Percentiles rank a stretch among this genome's conserved stretches.
phyloP scores from a whole-genome alignment of 169 alveolate species.

The Ichthyophthirius multifiliis region DNA sequence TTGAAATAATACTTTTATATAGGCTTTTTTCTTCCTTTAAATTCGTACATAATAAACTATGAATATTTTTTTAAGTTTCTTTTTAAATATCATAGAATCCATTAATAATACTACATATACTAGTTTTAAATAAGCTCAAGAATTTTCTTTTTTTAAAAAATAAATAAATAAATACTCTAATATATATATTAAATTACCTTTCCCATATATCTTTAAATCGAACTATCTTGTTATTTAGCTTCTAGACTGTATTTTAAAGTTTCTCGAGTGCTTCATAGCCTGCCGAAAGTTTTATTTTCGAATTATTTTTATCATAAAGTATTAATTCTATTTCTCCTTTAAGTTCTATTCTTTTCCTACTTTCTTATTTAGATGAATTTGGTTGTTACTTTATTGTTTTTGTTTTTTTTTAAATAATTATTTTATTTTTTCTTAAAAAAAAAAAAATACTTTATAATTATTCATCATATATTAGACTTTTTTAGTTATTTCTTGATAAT shows the following conservation, averaged over 20 bases:
- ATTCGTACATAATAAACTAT: background rate
- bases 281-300: background rate
- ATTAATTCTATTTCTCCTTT: background rate
- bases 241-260: background rate
- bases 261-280: background rate
- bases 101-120: background rate
- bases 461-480: background rate
- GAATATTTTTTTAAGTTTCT: background rate
- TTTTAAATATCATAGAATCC: background rate
- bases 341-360: conserved; percentile 3
- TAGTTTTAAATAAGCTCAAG: background rate
- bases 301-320: conserved; percentile 7
- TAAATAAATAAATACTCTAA: background rate
- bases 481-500: background rate
- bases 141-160: background rate
- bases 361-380: background rate
- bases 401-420: background rate
- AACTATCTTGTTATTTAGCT: background rate
- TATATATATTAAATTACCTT: background rate
- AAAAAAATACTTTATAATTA: background rate
- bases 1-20: too few relatives aligned
- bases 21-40: too few relatives aligned
- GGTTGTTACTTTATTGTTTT: too few relatives aligned
- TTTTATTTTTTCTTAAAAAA: background rate
- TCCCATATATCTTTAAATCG: background rate